Percentiles rank a stretch among this genome's conserved stretches.
Evolutionary conservation across 2,329 filamentous ascomycete species (phyloP).

Genomic region (Aspergillus sergii): DNA sequence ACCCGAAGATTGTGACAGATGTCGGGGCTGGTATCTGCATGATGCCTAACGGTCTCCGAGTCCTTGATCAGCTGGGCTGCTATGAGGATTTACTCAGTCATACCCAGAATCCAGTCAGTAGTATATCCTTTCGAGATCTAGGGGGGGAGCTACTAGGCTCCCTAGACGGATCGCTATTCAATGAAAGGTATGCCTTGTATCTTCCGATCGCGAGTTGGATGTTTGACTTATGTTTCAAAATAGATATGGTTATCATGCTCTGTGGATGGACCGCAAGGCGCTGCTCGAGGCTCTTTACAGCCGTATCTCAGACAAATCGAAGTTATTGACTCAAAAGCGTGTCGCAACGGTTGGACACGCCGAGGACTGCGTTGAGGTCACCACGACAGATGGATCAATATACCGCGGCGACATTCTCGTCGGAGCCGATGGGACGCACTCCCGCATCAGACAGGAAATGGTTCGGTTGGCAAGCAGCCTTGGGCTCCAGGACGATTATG

Average conservation of each 20-base stretch:
- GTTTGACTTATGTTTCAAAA: neutral
- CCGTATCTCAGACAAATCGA: constrained; percentile 25
- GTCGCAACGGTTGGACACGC: constrained; percentile 11
- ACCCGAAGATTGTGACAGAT: constrained; percentile 38
- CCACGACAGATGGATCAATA: constrained; percentile 14
- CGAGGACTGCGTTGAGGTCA: constrained; percentile 10
- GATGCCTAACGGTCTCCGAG: constrained; percentile 45
- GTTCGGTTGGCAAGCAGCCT: constrained; percentile 20
- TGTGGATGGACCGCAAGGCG: constrained; percentile 29
- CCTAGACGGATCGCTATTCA: neutral
- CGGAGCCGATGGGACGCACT: constrained; percentile 48
- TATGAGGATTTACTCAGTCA: neutral
- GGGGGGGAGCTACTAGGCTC: neutral
- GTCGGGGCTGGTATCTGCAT: constrained; percentile 54
- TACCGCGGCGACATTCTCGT: constrained; percentile 38
- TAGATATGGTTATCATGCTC: constrained; percentile 25
- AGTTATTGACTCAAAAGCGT: constrained; percentile 21
- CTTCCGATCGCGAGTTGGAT: neutral
- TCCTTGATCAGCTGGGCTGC: constrained; percentile 55
- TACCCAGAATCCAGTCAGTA: neutral
- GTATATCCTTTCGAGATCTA: neutral
- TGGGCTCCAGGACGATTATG: constrained; percentile 14
- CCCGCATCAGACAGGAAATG: constrained; percentile 40
- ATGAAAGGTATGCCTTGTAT: neutral
- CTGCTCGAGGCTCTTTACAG: constrained; percentile 28